These are phyloP conservation scores for Cercospora zeae-maydis DNA, from an alignment of 2,329 filamentous ascomycete species.

Conservation along the genomic window DNA sequence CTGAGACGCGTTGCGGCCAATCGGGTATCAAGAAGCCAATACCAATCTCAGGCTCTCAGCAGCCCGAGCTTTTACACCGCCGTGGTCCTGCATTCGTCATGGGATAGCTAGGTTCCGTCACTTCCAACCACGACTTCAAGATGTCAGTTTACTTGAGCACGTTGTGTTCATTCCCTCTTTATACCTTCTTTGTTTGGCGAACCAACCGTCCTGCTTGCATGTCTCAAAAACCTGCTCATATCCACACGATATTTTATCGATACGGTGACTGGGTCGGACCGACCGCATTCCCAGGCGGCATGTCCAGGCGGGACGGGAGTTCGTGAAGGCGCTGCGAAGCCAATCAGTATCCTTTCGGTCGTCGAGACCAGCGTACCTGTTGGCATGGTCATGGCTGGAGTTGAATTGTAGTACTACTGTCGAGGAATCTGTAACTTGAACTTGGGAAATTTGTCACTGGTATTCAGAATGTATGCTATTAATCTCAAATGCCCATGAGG, in stretches of 20 bases:
- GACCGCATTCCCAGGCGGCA: neutral
- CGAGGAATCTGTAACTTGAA: neutral
- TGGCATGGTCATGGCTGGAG: slow-evolving; percentile 12
- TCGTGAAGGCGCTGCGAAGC: slow-evolving; percentile 4
- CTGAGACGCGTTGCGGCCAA: neutral
- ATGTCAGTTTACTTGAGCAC: neutral
- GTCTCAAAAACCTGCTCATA: neutral
- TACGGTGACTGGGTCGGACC: no score
- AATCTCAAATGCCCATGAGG: neutral
- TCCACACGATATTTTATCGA: no score
- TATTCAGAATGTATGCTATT: no score
- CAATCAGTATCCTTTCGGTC: slow-evolving; percentile 15
- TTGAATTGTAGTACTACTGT: neutral
- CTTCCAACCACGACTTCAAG: neutral
- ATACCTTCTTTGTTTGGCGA: neutral
- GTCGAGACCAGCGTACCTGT: slow-evolving; percentile 21
- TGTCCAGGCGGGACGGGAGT: slow-evolving; percentile 8
- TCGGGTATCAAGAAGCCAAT: neutral
- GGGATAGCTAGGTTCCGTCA: neutral
- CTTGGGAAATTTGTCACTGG: no score
- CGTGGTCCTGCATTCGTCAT: neutral
- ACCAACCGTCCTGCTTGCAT: neutral
- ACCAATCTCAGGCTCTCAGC: neutral
- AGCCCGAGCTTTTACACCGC: neutral
- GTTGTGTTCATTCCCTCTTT: neutral